Conservation (phyloP, 1,139 yeast species). For the Candida glucosophila region DNA sequence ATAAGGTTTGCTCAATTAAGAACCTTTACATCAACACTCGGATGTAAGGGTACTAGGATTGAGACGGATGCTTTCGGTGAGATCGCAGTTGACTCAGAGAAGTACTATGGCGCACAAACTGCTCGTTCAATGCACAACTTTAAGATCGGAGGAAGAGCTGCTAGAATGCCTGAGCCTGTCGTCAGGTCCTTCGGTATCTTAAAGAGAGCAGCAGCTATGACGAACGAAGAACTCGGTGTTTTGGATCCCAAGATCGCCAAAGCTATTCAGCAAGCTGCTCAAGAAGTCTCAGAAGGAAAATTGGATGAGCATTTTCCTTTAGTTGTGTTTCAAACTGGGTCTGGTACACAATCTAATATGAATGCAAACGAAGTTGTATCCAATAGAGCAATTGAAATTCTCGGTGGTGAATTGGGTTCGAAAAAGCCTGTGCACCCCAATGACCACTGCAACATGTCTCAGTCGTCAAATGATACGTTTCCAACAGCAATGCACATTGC, state of each 20-base stretch:
- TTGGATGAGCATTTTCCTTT: slow-evolving; percentile 91
- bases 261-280: slow-evolving; percentile 90
- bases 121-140: slow-evolving; percentile 90
- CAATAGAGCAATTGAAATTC: slow-evolving; percentile 91
- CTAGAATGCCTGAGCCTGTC: slow-evolving; percentile 85
- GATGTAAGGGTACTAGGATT: slow-evolving; percentile 41
- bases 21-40: slow-evolving; percentile 19
- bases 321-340: slow-evolving; percentile 97
- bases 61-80: slow-evolving; percentile 97
- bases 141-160: slow-evolving; percentile 89
- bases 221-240: slow-evolving; percentile 70
- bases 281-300: slow-evolving; percentile 89
- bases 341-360: slow-evolving; percentile 98
- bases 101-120: slow-evolving; percentile 98
- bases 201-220: slow-evolving; percentile 92
- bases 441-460: slow-evolving; percentile 98
- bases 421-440: slow-evolving; percentile 95
- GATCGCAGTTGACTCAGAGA: slow-evolving; percentile 75
- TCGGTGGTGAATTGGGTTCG: slow-evolving; percentile 88
- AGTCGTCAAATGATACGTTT: slow-evolving; percentile 95
- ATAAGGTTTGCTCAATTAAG: slow-evolving; percentile 13
- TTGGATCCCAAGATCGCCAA: slow-evolving; percentile 75
- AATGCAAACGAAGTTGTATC: slow-evolving; percentile 98
- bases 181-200: slow-evolving; percentile 87
- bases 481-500: slow-evolving; percentile 99